These are phyloP conservation scores for Coccinonectria pachysandricola DNA, from an alignment of 2,329 filamentous ascomycete genomes.

Conservation along the genomic window DNA sequence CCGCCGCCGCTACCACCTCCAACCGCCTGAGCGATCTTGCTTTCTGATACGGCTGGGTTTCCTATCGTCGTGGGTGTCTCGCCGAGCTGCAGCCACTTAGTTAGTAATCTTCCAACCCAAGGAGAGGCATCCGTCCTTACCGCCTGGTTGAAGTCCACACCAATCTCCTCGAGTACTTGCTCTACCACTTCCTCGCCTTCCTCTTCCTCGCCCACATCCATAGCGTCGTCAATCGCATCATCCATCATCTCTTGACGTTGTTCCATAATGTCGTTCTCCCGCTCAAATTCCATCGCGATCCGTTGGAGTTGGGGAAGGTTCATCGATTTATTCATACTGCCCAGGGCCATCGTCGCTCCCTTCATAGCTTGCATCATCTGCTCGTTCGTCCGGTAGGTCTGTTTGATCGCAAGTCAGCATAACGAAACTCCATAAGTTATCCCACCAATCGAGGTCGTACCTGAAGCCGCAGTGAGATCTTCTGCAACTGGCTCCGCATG, in stretches of 20 bases:
- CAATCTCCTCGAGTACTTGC: slow-evolving; percentile 93
- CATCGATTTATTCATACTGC: slow-evolving; percentile 97
- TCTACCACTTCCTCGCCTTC: slow-evolving; percentile 96
- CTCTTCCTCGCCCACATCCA: slow-evolving; percentile 80
- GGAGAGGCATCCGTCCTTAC: slow-evolving; percentile 43
- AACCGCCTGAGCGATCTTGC: slow-evolving; percentile 76
- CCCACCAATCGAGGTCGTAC: slow-evolving; percentile 31
- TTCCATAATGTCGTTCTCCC: slow-evolving; percentile 99
- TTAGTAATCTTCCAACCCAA: slow-evolving; percentile 19
- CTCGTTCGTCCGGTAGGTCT: slow-evolving; percentile 97
- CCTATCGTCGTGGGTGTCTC: slow-evolving; percentile 83
- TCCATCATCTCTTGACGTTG: slow-evolving; percentile 99
- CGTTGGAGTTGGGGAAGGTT: slow-evolving; percentile 90
- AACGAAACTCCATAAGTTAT: not conserved
- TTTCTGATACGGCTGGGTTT: slow-evolving; percentile 60
- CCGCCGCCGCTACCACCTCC: slow-evolving; percentile 44
- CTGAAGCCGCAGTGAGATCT: slow-evolving; percentile 90
- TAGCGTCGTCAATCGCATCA: slow-evolving; percentile 94
- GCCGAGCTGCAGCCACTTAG: slow-evolving; percentile 54
- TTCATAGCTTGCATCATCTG: slow-evolving; percentile 99
- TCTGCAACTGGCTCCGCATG: slow-evolving; percentile 94
- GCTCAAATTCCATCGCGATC: slow-evolving; percentile 98
- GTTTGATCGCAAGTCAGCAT: slow-evolving; percentile 8
- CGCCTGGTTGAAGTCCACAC: slow-evolving; percentile 79
- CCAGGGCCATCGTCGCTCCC: slow-evolving; percentile 82